A percentile compares a stretch with the other conserved stretches of the same genome.
Evolutionary conservation across 805 yeast species (phyloP).

Genomic region (Ogataea corticis): DNA sequence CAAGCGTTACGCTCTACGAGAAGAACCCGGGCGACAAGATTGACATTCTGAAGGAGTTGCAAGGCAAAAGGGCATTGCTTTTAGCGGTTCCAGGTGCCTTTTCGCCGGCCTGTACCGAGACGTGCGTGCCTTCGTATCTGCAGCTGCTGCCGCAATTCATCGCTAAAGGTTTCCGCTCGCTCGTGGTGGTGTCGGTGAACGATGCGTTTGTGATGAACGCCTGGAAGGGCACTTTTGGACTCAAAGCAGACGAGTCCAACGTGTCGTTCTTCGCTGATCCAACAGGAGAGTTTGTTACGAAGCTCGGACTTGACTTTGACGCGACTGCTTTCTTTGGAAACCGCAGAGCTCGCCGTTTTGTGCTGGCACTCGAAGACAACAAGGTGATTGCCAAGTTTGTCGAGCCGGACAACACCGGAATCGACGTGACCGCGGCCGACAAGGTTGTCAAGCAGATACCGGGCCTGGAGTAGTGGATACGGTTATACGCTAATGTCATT

Average conservation of each 20-base stretch:
- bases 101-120: constrained; percentile 74
- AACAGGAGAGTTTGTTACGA: constrained; percentile 66
- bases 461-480: constrained; percentile 27
- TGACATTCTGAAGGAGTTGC: constrained; percentile 23
- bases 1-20: constrained; percentile 23
- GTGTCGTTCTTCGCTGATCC: constrained; percentile 71
- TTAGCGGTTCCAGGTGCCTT: constrained; percentile 75
- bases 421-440: constrained; percentile 52
- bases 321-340: constrained; percentile 78
- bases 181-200: constrained; percentile 76
- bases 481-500: neutral
- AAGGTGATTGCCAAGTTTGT: constrained; percentile 62
- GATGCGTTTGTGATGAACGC: constrained; percentile 85
- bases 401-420: constrained; percentile 80
- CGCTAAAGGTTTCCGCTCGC: constrained; percentile 61
- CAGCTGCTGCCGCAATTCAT: constrained; percentile 50
- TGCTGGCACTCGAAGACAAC: constrained; percentile 74
- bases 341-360: constrained; percentile 72
- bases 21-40: constrained; percentile 25
- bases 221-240: constrained; percentile 58
- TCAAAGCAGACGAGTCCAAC: constrained; percentile 21
- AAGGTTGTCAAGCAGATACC: constrained; percentile 40
- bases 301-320: constrained; percentile 69
- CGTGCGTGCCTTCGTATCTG: constrained; percentile 76
- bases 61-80: constrained; percentile 44